Percentiles rank a stretch among this genome's conserved stretches.
Conservation (phyloP, 352 stramenopile genomes). For the Pythium apleroticum region DNA sequence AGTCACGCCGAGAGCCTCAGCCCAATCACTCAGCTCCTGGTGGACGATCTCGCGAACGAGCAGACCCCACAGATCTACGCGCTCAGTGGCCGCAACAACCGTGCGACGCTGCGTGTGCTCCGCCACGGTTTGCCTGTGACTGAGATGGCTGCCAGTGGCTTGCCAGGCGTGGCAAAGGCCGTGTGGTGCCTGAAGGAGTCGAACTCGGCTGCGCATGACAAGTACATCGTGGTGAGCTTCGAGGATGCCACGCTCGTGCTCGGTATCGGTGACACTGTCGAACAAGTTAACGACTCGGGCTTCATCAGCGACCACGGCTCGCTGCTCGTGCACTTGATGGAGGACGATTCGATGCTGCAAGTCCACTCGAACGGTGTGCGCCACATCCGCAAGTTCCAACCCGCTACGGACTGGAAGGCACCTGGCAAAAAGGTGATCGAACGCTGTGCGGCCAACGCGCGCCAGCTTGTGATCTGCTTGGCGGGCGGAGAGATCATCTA, state of each 20-base stretch:
- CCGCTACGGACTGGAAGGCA: conserved; percentile 96
- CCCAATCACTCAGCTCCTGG: conserved; percentile 94
- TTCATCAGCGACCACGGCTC: conserved; percentile 96
- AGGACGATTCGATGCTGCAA: conserved; percentile 95
- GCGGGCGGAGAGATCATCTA: conserved; percentile 97
- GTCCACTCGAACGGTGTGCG: conserved; percentile 95
- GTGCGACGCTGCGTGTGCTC: conserved; percentile 94
- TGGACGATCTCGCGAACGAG: conserved; percentile 95
- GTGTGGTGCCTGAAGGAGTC: conserved; percentile 95
- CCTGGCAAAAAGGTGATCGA: conserved; percentile 98
- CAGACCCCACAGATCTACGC: conserved; percentile 97
- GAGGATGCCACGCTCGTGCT: conserved; percentile 98
- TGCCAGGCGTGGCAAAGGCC: conserved; percentile 94
- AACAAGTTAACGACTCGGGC: conserved; percentile 96
- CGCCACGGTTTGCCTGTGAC: conserved; percentile 96
- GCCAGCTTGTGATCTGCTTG: conserved; percentile 97
- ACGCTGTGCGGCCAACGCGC: conserved; percentile 94
- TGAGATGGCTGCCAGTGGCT: conserved; percentile 95
- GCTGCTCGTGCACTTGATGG: conserved; percentile 93
- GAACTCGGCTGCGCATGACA: conserved; percentile 66
- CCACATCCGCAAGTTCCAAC: conserved; percentile 92
- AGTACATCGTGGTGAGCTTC: conserved; percentile 99
- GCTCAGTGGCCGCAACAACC: conserved; percentile 92
- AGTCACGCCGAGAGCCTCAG: conserved; percentile 88
- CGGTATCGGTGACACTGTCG: conserved; percentile 96